Conservation (phyloP, 2,329 filamentous ascomycete genomes). For the Sarocladium strictum region DNA sequence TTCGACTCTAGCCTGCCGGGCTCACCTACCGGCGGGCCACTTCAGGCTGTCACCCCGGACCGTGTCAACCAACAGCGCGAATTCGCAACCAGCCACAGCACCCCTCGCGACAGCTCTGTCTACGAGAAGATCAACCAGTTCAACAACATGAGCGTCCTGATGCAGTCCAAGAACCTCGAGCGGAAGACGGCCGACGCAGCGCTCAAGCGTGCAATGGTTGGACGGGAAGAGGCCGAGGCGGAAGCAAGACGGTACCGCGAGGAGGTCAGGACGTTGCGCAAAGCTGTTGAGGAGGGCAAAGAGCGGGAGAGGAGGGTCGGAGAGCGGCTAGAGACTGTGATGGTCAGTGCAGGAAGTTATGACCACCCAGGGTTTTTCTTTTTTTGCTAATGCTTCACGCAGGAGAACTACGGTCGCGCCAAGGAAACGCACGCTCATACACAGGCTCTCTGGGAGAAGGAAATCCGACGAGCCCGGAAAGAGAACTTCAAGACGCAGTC, state of each 20-base stretch:
- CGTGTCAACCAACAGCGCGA: constrained; percentile 49
- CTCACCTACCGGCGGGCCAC: constrained; percentile 47
- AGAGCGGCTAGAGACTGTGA: constrained; percentile 61
- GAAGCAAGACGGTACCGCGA: constrained; percentile 60
- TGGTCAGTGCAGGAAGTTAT: constrained; percentile 48
- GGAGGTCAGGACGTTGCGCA: constrained; percentile 49
- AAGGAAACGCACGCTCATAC: constrained; percentile 65
- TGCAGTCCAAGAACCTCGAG: constrained; percentile 55
- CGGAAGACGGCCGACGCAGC: constrained; percentile 61
- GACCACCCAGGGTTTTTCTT: neutral
- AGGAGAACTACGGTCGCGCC: constrained; percentile 65
- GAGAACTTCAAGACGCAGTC: constrained; percentile 73
- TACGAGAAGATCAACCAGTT: constrained; percentile 67
- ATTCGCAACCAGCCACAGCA: constrained; percentile 30
- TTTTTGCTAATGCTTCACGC: constrained; percentile 12
- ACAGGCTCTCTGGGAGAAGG: constrained; percentile 66
- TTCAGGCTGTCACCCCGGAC: constrained; percentile 58
- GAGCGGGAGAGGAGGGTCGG: constrained; percentile 61
- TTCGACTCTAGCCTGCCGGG: constrained; percentile 41
- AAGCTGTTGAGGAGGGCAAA: constrained; percentile 57
- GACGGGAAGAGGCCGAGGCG: constrained; percentile 65
- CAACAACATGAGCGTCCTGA: constrained; percentile 59
- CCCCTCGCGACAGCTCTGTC: constrained; percentile 53
- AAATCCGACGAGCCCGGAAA: constrained; percentile 62
- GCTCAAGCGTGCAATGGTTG: constrained; percentile 59